phyloP scores from a whole-genome alignment of 306 rosid genomes.

The Glycine soja region DNA sequence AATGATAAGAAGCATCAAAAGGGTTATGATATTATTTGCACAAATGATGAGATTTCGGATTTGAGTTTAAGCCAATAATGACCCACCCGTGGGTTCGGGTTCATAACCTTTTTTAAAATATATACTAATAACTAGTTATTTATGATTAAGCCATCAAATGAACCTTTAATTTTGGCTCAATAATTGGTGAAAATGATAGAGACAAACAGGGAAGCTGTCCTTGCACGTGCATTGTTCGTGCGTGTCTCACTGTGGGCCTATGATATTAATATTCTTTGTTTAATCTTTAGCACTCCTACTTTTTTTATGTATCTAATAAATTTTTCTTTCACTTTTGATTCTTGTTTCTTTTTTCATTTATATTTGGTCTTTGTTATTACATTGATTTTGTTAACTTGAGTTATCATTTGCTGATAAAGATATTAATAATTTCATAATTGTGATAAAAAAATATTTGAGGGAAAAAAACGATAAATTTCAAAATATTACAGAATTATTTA shows the following conservation, averaged over 20 bases:
- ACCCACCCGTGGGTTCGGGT: constrained; percentile 7
- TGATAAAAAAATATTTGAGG: too few relatives aligned
- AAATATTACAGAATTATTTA: too few relatives aligned
- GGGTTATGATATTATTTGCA: constrained; percentile 25
- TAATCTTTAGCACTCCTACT: not conserved
- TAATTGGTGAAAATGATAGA: not conserved
- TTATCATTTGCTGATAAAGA: too few relatives aligned
- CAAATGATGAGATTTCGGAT: constrained; percentile 34
- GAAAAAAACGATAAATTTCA: too few relatives aligned
- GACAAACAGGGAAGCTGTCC: constrained; percentile 41
- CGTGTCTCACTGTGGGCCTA: constrained; percentile 16
- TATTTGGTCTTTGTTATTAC: too few relatives aligned
- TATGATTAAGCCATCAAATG: not conserved
- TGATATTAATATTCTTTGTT: not conserved
- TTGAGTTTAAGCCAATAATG: constrained; percentile 17
- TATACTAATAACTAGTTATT: not conserved
- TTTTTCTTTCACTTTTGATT: too few relatives aligned
- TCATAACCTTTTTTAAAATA: not conserved
- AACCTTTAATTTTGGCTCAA: not conserved
- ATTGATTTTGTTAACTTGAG: too few relatives aligned
- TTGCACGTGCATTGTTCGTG: constrained; percentile 47
- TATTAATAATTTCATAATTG: too few relatives aligned
- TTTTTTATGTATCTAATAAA: too few relatives aligned
- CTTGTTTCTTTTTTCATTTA: too few relatives aligned
- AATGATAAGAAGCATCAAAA: constrained; percentile 15